These are phyloP conservation scores for Lasiodiplodia citricola DNA, from an alignment of 2,329 filamentous ascomycete genomes.

Conservation along the genomic window DNA sequence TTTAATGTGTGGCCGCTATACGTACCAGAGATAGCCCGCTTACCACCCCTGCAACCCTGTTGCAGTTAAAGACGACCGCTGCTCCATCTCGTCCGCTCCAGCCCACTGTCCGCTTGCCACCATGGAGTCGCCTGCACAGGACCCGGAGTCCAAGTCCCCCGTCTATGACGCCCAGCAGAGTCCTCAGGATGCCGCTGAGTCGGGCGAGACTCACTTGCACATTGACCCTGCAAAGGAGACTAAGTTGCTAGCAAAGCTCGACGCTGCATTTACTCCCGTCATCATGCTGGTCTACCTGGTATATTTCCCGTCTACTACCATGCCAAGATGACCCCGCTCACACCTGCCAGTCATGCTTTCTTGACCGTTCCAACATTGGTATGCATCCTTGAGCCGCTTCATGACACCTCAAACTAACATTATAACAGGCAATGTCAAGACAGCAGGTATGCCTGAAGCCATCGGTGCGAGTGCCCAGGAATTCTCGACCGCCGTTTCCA, in stretches of 20 bases:
- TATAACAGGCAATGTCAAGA: constrained; percentile 52
- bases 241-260: constrained; percentile 55
- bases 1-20: constrained; percentile 5
- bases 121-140: constrained; percentile 13
- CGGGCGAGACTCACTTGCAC: constrained; percentile 23
- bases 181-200: constrained; percentile 27
- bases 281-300: constrained; percentile 62
- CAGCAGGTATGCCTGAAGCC: constrained; percentile 54
- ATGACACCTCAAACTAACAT: background rate
- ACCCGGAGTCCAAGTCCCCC: constrained; percentile 17
- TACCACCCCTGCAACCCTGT: constrained; percentile 2
- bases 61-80: constrained; percentile 13
- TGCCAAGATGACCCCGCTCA: background rate
- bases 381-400: constrained; percentile 4
- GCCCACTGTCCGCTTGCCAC: background rate
- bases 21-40: constrained; percentile 16
- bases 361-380: constrained; percentile 62
- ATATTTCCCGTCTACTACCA: background rate
- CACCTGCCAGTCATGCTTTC: constrained; percentile 48
- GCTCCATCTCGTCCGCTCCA: background rate
- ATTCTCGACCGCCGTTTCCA: constrained; percentile 55
- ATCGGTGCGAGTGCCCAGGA: constrained; percentile 49
- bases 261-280: constrained; percentile 56
- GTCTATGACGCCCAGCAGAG: constrained; percentile 26
- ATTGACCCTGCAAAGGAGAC: constrained; percentile 54